phyloP scores from a whole-genome alignment of 495 filamentous ascomycete genomes.

The Penicillium ucsense region DNA sequence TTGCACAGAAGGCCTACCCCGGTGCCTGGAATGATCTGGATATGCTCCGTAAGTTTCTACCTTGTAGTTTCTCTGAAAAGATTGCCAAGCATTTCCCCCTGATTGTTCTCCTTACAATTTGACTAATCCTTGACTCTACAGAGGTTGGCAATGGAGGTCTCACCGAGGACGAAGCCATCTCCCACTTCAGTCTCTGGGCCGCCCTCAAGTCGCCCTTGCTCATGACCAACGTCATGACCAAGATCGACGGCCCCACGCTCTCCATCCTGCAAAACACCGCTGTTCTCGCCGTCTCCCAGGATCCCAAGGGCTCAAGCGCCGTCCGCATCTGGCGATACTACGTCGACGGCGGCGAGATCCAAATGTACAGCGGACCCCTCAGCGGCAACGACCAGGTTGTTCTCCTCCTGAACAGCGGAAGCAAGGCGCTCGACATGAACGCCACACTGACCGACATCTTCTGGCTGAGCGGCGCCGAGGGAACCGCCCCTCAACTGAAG shows the following conservation, averaged over 20 bases:
- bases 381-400: constrained; percentile 36
- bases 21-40: constrained; percentile 40
- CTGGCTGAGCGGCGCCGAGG: constrained; percentile 30
- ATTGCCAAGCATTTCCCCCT: constrained; percentile 5
- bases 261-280: constrained; percentile 34
- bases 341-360: constrained; percentile 29
- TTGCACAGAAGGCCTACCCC: constrained; percentile 20
- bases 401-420: constrained; percentile 39
- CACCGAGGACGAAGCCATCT: constrained; percentile 29
- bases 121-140: constrained; percentile 15
- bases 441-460: constrained; percentile 47
- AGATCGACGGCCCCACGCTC: constrained; percentile 16
- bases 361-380: constrained; percentile 40
- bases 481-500: constrained; percentile 26
- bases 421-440: constrained; percentile 32
- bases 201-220: constrained; percentile 26
- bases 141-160: constrained; percentile 55
- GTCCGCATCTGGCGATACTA: constrained; percentile 32
- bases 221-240: constrained; percentile 24
- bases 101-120: neutral
- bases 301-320: constrained; percentile 26
- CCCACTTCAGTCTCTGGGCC: constrained; percentile 29
- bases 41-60: constrained; percentile 31
- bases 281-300: constrained; percentile 38
- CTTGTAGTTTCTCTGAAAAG: no score